Percentiles rank a stretch among this genome's conserved stretches.
phyloP scores from a whole-genome alignment of 2,329 filamentous ascomycete genomes.

The Calycina marina region DNA sequence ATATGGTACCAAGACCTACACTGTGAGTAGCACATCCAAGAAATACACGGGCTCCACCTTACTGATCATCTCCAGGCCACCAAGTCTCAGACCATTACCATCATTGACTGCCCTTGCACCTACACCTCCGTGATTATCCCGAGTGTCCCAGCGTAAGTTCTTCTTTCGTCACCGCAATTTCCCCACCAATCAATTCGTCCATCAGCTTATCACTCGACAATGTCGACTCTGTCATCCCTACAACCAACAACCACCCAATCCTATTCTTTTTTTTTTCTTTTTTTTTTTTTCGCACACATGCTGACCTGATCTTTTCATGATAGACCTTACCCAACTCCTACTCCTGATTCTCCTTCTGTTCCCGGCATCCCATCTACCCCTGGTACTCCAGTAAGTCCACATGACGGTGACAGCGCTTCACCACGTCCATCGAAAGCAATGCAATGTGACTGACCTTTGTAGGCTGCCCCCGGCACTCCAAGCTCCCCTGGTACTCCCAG shows the following conservation, averaged over 20 bases:
- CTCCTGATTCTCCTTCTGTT: too few relatives aligned
- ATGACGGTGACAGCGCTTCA: too few relatives aligned
- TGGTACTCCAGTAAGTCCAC: too few relatives aligned
- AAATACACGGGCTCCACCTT: conserved; percentile 31
- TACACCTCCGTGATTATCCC: neutral
- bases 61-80: conserved; percentile 11
- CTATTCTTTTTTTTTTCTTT: neutral
- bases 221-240: neutral
- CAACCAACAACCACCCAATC: neutral
- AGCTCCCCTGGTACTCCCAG: too few relatives aligned
- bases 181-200: neutral
- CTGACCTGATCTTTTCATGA: too few relatives aligned
- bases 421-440: too few relatives aligned
- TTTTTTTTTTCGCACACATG: neutral
- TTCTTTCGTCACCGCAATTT: too few relatives aligned
- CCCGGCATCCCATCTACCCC: too few relatives aligned
- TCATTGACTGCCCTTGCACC: conserved; percentile 30
- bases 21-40: too few relatives aligned
- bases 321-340: too few relatives aligned
- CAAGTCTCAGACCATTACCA: conserved; percentile 23
- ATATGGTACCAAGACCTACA: conserved; percentile 29
- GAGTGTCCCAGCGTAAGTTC: neutral
- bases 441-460: too few relatives aligned
- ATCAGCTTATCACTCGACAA: neutral
- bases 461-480: too few relatives aligned